Base-by-base conservation (phyloP, 371 early-diverging fungal species). In the Blakeslea trispora region DNA sequence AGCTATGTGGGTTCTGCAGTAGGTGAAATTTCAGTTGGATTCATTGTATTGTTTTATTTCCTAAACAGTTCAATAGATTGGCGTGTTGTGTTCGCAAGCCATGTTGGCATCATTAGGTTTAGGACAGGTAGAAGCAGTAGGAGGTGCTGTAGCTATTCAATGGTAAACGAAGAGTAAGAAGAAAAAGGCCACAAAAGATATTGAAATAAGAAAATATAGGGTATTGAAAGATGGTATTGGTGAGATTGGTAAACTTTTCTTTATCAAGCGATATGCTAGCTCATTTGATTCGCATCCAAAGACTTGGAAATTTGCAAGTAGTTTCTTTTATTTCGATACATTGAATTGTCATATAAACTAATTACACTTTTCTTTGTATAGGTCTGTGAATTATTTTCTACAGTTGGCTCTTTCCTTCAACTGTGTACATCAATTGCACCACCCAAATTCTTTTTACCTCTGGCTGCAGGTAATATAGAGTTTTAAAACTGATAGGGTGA, bases 281-380 rank as follows among this genome's bases (percentile, higher is more conserved):
- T 80, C 80, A 0, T 87, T 89, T 69, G 89, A 89, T 54, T 86
- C 88, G 14, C 86, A 85, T 55, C 88, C 88, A 15, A 89, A 87
- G 57, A 85, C 85, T 13, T 87, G 88, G 88, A 89, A 87, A 61
- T 66, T 86, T 45, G 77, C 85, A 63, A 77, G 81, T 22, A 62
- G 59, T 18, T 7, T 40, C 24, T 34, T 13, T 10, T 32, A 11
- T 40, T 23, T 28, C 18, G 32, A n/a, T 3, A 37, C 48, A 41
- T 45, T n/a, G n/a, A 32, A 21, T 42, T 22, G 11, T 17, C 45
- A 28, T 23, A 21, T 14, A 18, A 18, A 48, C 24, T n/a, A n/a
- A n/a, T n/a, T n/a, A n/a, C 32, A 35, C 43, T 37, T 43, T 52
- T 21, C 39, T 39, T 35, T 45, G 9, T n/a, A n/a, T 50, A 79